These are phyloP conservation scores for Candida orba DNA, from an alignment of 805 yeast genomes.

Conservation along the genomic window DNA sequence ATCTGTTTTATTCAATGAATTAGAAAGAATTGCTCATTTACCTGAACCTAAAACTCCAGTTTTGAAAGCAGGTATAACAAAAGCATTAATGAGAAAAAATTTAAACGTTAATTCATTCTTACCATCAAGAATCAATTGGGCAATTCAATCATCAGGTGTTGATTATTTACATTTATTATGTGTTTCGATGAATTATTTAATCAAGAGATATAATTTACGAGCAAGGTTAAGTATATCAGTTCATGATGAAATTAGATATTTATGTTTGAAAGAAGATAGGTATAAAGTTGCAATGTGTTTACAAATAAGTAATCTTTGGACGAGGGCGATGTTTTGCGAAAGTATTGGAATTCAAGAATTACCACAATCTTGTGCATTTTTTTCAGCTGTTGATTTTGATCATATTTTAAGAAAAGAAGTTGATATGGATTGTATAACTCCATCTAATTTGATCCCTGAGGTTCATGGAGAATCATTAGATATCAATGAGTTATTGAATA, in stretches of 20 bases:
- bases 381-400: slow-evolving; percentile 90
- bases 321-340: slow-evolving; percentile 90
- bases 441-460: slow-evolving; percentile 66
- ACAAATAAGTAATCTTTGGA: slow-evolving; percentile 91
- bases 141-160: slow-evolving; percentile 96
- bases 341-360: slow-evolving; percentile 82
- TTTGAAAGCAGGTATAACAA: slow-evolving; percentile 87
- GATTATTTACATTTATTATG: slow-evolving; percentile 85
- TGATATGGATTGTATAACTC: slow-evolving; percentile 84
- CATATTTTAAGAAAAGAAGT: slow-evolving; percentile 87
- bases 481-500: slow-evolving; percentile 45
- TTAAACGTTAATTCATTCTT: slow-evolving; percentile 60
- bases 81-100: slow-evolving; percentile 63
- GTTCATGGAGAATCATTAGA: slow-evolving; percentile 74
- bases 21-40: slow-evolving; percentile 81
- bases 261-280: slow-evolving; percentile 66
- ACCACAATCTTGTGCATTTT: slow-evolving; percentile 94
- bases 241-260: slow-evolving; percentile 88
- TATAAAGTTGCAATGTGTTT: slow-evolving; percentile 74
- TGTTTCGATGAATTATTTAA: slow-evolving; percentile 80
- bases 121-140: slow-evolving; percentile 94
- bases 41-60: slow-evolving; percentile 84
- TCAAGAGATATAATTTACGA: slow-evolving; percentile 52
- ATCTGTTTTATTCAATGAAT: slow-evolving; percentile 79
- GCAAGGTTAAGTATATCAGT: slow-evolving; percentile 83